Conservation (phyloP, 176 grass and related monocot genomes). For the Carex scoparia region DNA sequence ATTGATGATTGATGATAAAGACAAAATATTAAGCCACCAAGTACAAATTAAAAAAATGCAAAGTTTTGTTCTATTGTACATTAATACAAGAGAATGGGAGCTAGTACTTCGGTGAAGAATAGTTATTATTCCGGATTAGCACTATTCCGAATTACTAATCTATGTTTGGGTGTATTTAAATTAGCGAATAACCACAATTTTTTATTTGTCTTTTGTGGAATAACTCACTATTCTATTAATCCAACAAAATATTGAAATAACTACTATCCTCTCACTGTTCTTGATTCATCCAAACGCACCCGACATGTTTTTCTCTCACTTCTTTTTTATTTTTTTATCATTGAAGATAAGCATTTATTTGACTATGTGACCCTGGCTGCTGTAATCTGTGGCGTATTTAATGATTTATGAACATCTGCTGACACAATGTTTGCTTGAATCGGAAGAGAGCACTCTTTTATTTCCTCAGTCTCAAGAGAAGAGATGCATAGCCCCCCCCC, state of each 20-base stretch:
- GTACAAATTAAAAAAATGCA: background rate
- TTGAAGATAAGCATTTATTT: constrained; percentile 7
- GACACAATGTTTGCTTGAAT: constrained; percentile 3
- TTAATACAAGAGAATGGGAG: background rate
- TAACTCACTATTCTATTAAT: too few relatives aligned
- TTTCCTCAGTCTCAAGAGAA: too few relatives aligned
- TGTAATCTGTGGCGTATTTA: background rate
- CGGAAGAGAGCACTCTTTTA: background rate
- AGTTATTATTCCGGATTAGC: too few relatives aligned
- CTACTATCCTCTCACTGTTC: too few relatives aligned
- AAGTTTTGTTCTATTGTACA: constrained; percentile 1
- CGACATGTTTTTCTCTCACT: background rate
- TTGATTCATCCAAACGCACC: too few relatives aligned
- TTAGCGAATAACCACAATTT: too few relatives aligned
- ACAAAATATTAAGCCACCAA: background rate
- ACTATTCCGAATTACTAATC: too few relatives aligned
- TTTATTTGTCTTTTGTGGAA: too few relatives aligned
- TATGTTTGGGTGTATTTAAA: too few relatives aligned
- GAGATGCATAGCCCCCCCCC: too few relatives aligned
- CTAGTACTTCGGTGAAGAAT: too few relatives aligned
- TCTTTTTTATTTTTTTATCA: background rate
- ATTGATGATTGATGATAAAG: background rate
- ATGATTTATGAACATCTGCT: constrained; percentile 3
- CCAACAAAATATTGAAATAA: too few relatives aligned
- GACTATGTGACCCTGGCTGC: background rate